These are phyloP conservation scores for Penicillium occitanis DNA, from an alignment of 2,329 filamentous ascomycete species.

Conservation along the genomic window DNA sequence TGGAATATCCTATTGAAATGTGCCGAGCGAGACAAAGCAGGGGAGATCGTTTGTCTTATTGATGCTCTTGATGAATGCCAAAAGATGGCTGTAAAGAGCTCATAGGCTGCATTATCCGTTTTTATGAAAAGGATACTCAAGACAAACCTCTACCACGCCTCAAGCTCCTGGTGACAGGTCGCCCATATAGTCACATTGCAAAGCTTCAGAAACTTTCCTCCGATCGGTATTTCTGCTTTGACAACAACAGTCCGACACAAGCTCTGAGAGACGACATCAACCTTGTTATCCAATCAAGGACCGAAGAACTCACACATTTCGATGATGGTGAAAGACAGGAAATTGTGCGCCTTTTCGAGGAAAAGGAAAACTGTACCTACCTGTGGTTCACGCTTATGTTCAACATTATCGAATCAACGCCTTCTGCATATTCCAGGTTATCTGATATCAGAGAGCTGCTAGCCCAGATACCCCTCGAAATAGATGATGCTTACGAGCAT, in stretches of 20 bases:
- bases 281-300: conserved; percentile 23
- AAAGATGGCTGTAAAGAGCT: conserved; percentile 22
- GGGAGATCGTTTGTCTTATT: conserved; percentile 34
- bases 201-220: not conserved
- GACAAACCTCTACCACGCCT: conserved; percentile 19
- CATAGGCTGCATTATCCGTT: not conserved
- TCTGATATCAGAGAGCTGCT: not conserved
- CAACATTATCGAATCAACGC: conserved; percentile 6
- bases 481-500: not conserved
- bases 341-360: conserved; percentile 27
- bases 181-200: not conserved
- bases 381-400: conserved; percentile 40
- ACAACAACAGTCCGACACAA: not conserved
- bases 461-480: not conserved
- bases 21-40: not conserved
- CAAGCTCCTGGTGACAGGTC: conserved; percentile 34
- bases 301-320: conserved; percentile 22
- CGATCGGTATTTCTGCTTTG: not conserved
- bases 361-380: conserved; percentile 36
- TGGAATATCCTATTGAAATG: not conserved
- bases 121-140: not conserved
- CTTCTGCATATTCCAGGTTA: not conserved
- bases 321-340: not conserved
- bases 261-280: conserved; percentile 22
- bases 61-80: conserved; percentile 44